phyloP scores from a whole-genome alignment of 1,284 basidiomycete genomes.

The Ustilago vetiveriae region DNA sequence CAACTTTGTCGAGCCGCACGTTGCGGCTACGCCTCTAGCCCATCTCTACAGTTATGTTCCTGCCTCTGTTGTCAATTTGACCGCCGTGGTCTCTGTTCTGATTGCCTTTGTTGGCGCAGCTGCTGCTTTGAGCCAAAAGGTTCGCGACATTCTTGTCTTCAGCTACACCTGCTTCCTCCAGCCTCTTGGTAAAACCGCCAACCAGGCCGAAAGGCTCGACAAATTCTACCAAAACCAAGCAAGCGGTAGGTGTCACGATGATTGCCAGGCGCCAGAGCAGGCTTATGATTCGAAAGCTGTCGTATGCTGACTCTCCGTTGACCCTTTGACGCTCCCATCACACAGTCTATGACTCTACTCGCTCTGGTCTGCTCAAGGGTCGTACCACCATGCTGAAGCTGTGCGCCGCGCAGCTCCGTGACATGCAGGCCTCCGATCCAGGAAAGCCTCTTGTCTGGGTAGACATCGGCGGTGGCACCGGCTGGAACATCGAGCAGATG shows the following conservation, averaged over 20 bases:
- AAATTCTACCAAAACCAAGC: slow-evolving; percentile 65
- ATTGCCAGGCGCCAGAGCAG: too few relatives aligned
- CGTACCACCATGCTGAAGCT: slow-evolving; percentile 69
- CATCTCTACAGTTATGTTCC: slow-evolving; percentile 35
- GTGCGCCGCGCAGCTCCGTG: slow-evolving; percentile 75
- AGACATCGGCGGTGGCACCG: slow-evolving; percentile 83
- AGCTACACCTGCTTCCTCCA: slow-evolving; percentile 66
- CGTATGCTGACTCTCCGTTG: background rate
- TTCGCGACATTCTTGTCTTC: slow-evolving; percentile 56
- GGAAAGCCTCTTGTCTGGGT: slow-evolving; percentile 77
- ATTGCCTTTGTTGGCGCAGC: slow-evolving; percentile 34
- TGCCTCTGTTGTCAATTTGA: slow-evolving; percentile 28
- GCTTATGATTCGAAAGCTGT: background rate
- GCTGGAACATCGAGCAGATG: slow-evolving; percentile 85
- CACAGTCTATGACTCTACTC: slow-evolving; percentile 66
- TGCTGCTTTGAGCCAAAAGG: slow-evolving; percentile 41
- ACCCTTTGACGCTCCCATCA: too few relatives aligned
- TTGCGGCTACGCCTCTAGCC: slow-evolving; percentile 33
- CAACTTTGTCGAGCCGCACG: slow-evolving; percentile 16
- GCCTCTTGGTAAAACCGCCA: slow-evolving; percentile 63
- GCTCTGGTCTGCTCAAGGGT: slow-evolving; percentile 63
- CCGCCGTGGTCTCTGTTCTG: slow-evolving; percentile 17
- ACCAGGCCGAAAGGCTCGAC: slow-evolving; percentile 65
- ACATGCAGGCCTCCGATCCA: slow-evolving; percentile 68
- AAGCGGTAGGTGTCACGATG: slow-evolving; percentile 57